phyloP scores from a whole-genome alignment of 805 yeast species.

The Candida gorgasii region DNA sequence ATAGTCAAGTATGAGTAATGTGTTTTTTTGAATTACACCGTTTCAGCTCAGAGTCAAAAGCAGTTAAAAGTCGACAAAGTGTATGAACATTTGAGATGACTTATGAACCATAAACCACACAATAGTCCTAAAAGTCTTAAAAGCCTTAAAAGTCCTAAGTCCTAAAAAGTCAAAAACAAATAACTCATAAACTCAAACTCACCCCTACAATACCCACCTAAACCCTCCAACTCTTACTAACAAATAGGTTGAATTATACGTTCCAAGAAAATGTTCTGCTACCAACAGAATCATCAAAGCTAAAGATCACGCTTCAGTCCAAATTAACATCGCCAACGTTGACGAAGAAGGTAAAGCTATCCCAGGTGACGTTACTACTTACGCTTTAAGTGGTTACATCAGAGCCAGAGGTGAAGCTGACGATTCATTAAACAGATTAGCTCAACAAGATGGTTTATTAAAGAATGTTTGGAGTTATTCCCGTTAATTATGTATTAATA shows the following conservation, averaged over 20 bases:
- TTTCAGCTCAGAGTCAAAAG: too few species aligned
- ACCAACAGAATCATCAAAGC: conserved; percentile 99
- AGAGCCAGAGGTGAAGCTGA: conserved; percentile 99
- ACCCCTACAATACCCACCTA: too few species aligned
- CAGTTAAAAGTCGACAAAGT: too few species aligned
- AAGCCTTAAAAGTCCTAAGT: too few species aligned
- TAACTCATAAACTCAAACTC: too few species aligned
- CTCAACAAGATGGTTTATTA: conserved; percentile 97
- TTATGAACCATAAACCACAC: too few species aligned
- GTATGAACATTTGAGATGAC: too few species aligned
- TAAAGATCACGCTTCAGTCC: conserved; percentile 99
- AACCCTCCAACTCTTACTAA: too few species aligned
- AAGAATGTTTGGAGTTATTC: conserved; percentile 95
- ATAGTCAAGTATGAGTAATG: too few species aligned
- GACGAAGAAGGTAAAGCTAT: conserved; percentile 95
- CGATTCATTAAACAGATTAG: conserved; percentile 98
- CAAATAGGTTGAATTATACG: conserved; percentile 95
- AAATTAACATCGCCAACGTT: conserved; percentile 97
- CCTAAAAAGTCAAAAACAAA: too few species aligned
- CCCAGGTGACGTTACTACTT: conserved; percentile 87
- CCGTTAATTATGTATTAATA: conserved; percentile 45
- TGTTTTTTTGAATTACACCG: too few species aligned
- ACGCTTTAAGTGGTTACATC: conserved; percentile 96
- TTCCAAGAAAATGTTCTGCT: conserved; percentile 99
- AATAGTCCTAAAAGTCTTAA: too few species aligned